Evolutionary conservation across 1,284 basidiomycete genomes (phyloP).

Genomic region (Ceraceosorus guamensis): DNA sequence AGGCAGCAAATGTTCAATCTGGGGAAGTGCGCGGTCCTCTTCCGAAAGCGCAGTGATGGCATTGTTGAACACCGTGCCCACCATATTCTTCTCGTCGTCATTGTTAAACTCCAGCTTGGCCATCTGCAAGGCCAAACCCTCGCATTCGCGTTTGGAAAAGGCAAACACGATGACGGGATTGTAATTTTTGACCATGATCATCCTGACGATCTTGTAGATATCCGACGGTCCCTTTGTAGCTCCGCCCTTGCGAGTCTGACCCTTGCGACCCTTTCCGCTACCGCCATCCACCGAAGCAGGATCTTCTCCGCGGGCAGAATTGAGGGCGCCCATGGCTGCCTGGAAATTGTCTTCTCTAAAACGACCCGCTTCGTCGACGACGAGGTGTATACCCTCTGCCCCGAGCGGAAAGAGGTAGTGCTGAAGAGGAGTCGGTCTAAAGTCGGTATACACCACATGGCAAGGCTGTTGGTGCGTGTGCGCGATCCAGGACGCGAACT

Average conservation of each 20-base stretch:
- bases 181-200: conserved; percentile 97
- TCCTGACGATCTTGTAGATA: conserved; percentile 95
- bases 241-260: conserved; percentile 71
- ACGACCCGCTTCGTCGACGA: conserved; percentile 93
- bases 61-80: conserved; percentile 84
- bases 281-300: conserved; percentile 66
- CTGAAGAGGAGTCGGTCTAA: conserved; percentile 92
- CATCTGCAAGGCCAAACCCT: conserved; percentile 80
- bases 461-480: conserved; percentile 95
- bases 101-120: conserved; percentile 94
- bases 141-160: conserved; percentile 97
- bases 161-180: conserved; percentile 99
- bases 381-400: conserved; percentile 92
- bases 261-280: conserved; percentile 61
- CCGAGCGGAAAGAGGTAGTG: conserved; percentile 97
- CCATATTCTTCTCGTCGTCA: conserved; percentile 79
- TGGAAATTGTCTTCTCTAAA: conserved; percentile 96
- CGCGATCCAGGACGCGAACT: conserved; percentile 98
- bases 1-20: conserved; percentile 87
- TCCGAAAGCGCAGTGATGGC: conserved; percentile 82
- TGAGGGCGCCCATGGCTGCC: conserved; percentile 92
- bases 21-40: conserved; percentile 83
- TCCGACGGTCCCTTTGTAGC: conserved; percentile 95
- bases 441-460: conserved; percentile 98
- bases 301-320: conserved; percentile 75